Evolutionary conservation across 2,329 filamentous ascomycete species (phyloP), one percentile per base, ranked within the genome.

Genomic region (Apiospora marii): DNA sequence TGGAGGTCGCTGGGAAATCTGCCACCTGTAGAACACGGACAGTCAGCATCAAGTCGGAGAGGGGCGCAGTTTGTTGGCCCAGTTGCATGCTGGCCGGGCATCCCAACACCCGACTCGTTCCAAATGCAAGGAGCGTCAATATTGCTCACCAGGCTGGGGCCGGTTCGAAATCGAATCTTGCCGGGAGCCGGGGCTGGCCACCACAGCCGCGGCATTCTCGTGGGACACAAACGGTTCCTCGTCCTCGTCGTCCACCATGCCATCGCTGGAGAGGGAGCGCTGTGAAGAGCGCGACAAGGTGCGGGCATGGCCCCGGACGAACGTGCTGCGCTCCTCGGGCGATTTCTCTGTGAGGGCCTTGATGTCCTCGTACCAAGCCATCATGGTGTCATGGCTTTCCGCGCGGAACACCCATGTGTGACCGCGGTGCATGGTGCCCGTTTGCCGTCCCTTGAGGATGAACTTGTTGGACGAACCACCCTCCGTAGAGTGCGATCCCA

Each of bases 341-440:
- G 92, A 93, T 83, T 93, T 95, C 81, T 97, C 95, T 6, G 94
- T 98, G 74, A 99, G 86, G 58, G 89, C 91, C 82, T 96, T 95
- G 81, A 99, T 96, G 79, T 98, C 96, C 71, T 96, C 93, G 81
- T 95, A 98, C 90, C 96, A 99, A 67, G 95, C 94, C 86, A 97
- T 91, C 96, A 98, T 98, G 19, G 95, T 98, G 77, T 98, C 96
- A 82, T 97, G 87, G 76, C 89, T 91, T 78, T 92, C 91, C 70
- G 90, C 91, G 67, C 91, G 89, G 83, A 93, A 93, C 30, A 92
- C 90, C 91, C 91, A 93, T 2, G 89, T 92, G 77, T 92, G 91
- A 34, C 90, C 91, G 72, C 95, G 93, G 82, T 98, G 96, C 91
- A 98, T 94, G 4, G 93, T 87, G 70, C 96, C 96, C 5, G 95